Conservation (phyloP, 352 stramenopile genomes). For the Pythium grandisporangium region DNA sequence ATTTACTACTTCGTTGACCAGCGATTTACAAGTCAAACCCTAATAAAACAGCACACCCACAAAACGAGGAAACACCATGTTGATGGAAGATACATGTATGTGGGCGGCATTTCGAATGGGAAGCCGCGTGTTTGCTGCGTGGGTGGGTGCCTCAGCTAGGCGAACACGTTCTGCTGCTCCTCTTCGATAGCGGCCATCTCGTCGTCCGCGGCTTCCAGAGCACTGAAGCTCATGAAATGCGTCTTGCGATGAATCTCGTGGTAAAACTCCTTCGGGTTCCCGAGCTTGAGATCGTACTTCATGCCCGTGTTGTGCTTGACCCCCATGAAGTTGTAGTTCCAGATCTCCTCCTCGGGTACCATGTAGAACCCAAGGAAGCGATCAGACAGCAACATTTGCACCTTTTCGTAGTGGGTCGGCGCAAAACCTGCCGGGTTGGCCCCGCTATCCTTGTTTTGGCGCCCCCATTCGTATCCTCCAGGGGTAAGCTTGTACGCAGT, state of each 20-base stretch:
- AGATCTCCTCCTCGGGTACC: constrained; percentile 97
- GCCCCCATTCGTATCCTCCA: constrained; percentile 96
- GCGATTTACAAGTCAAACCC: no score
- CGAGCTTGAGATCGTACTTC: constrained; percentile 97
- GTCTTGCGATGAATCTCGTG: constrained; percentile 97
- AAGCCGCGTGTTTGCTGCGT: constrained; percentile 4
- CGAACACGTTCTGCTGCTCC: constrained; percentile 86
- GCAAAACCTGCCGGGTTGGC: constrained; percentile 93
- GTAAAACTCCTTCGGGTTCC: constrained; percentile 99
- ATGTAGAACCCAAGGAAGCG: constrained; percentile 99
- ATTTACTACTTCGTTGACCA: no score
- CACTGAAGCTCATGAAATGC: constrained; percentile 99
- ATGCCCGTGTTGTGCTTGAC: constrained; percentile 97
- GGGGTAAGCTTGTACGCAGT: constrained; percentile 98
- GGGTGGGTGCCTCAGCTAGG: constrained; percentile 10
- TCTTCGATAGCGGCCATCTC: constrained; percentile 86
- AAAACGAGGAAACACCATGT: no score
- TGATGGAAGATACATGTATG: no score
- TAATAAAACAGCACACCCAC: no score
- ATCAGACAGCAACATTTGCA: constrained; percentile 99
- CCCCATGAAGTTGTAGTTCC: constrained; percentile 99
- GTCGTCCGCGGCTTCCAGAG: constrained; percentile 93
- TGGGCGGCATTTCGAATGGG: not conserved
- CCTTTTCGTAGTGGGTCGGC: constrained; percentile 97
- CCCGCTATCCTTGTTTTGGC: constrained; percentile 95